Evolutionary conservation across 106 monocot species (phyloP), one percentile per base, ranked within the genome.

Genomic region (Chionographis japonica): DNA sequence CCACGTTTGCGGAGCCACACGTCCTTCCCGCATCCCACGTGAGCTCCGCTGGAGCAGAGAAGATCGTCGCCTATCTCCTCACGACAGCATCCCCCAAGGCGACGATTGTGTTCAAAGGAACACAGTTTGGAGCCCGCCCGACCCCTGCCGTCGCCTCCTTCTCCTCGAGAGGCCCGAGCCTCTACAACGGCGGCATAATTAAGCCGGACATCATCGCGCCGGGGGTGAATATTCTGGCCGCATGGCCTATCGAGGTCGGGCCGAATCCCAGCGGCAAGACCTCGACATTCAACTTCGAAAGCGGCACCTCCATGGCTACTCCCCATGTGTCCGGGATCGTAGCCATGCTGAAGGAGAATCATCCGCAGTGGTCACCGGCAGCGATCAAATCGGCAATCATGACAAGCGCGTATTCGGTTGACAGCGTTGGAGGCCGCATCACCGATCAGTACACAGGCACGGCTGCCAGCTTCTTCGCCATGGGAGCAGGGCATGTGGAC

Each of bases 171-270:
- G 63, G 63, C 14, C 63, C 63, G 4, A 46, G 18, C 43, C 46
- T 7, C 13, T 6, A n/a, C 7, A 49, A 17, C 7, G 9, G 9
- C 9, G 46, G 19, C 18, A 49, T 63, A 2, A 8, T 63, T 4
- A 63, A 63, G 63, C 63, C 63, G 15, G 63, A 63, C 46, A 63
- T 63, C 42, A 46, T 49, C 13, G 63, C 14, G 9, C 63, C 63
- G 2, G 63, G 46, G 11, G 46, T 63, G 41, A 63, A 49, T 8
- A 63, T 63, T 17, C 15, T 63, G 5, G 63, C 63, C 2, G 63
- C 63, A 18, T 63, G 63, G 63, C 63, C 42, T 0, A 4, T 46
- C 15, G 9, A 42, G 19, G 16, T 63, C 46, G 60, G 38, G 13
- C 27, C 27, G 27, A 27, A 27, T 27, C 27, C 27, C 27, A 27